Evolutionary conservation across 176 grass and related monocot genomes (phyloP).

Genomic region (Carex scoparia): DNA sequence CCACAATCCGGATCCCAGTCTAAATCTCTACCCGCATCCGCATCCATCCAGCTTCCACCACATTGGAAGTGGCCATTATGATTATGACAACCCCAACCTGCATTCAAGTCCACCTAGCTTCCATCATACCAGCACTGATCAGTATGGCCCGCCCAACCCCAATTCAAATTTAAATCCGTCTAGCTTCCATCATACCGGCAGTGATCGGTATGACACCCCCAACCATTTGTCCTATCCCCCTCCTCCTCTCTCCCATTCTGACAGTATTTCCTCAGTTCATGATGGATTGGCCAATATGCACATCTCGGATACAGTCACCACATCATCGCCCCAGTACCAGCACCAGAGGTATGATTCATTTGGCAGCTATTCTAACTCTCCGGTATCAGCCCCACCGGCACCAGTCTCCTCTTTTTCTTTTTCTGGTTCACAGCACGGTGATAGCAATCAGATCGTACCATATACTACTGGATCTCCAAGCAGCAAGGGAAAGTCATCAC

Average conservation of each 20-base stretch:
- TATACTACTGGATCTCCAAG: not conserved
- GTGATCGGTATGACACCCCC: not conserved
- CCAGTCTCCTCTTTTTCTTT: not conserved
- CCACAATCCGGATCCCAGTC: not conserved
- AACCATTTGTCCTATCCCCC: not conserved
- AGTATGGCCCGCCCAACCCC: too few relatives aligned
- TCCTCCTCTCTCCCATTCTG: not conserved
- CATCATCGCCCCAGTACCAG: not conserved
- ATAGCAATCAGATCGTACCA: not conserved
- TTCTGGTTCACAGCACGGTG: not conserved
- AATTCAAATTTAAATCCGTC: not conserved
- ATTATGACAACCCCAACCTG: not conserved
- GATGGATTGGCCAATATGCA: slow-evolving; percentile 21
- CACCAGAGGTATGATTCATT: slow-evolving; percentile 5
- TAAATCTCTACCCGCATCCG: not conserved
- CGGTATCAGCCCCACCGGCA: not conserved
- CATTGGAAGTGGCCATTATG: not conserved
- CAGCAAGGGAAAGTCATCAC: slow-evolving; percentile 16
- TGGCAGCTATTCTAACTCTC: not conserved
- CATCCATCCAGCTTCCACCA: not conserved
- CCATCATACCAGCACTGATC: too few relatives aligned
- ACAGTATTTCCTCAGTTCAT: slow-evolving; percentile 7
- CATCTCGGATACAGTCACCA: slow-evolving; percentile 3
- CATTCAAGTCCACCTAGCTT: too few relatives aligned
- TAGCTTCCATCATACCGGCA: not conserved